A percentile compares a stretch with the other conserved stretches of the same genome.
These are phyloP conservation scores for Aquanectria penicillioides DNA, from an alignment of 2,329 filamentous ascomycete species.

Conservation along the genomic window DNA sequence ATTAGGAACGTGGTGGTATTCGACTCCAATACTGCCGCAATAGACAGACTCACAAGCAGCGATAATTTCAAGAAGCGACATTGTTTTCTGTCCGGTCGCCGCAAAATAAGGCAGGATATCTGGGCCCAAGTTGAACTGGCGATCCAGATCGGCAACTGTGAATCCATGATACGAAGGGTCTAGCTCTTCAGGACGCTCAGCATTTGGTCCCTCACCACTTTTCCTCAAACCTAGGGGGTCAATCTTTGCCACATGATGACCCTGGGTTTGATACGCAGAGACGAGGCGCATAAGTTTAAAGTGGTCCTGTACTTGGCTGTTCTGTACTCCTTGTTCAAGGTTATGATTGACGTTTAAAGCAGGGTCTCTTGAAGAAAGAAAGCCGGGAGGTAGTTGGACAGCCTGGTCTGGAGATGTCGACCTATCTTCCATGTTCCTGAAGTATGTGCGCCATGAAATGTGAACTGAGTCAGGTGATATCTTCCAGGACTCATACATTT, in stretches of 20 bases:
- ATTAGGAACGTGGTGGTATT: conserved; percentile 98
- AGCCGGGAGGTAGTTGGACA: conserved; percentile 91
- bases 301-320: conserved; percentile 88
- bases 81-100: conserved; percentile 85
- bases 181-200: conserved; percentile 88
- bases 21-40: conserved; percentile 94
- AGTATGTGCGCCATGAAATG: conserved; percentile 98
- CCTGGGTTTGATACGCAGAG: conserved; percentile 94
- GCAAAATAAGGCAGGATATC: conserved; percentile 94
- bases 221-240: conserved; percentile 93
- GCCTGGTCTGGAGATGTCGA: conserved; percentile 96
- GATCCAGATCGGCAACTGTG: conserved; percentile 88
- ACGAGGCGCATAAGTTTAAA: conserved; percentile 96
- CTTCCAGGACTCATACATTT: conserved; percentile 99
- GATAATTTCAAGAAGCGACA: conserved; percentile 94
- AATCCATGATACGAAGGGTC: conserved; percentile 93
- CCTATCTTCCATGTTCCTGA: conserved; percentile 97
- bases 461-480: conserved; percentile 91
- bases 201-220: conserved; percentile 76
- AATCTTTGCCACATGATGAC: conserved; percentile 96
- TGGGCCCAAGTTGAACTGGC: conserved; percentile 88
- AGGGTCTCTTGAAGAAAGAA: conserved; percentile 83
- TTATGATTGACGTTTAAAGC: conserved; percentile 74
- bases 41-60: conserved; percentile 92
- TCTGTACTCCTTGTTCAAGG: conserved; percentile 71